Evolutionary conservation across 1,139 yeast genomes (phyloP), one percentile per base, ranked within the genome.

Genomic region (Candida sp.): DNA sequence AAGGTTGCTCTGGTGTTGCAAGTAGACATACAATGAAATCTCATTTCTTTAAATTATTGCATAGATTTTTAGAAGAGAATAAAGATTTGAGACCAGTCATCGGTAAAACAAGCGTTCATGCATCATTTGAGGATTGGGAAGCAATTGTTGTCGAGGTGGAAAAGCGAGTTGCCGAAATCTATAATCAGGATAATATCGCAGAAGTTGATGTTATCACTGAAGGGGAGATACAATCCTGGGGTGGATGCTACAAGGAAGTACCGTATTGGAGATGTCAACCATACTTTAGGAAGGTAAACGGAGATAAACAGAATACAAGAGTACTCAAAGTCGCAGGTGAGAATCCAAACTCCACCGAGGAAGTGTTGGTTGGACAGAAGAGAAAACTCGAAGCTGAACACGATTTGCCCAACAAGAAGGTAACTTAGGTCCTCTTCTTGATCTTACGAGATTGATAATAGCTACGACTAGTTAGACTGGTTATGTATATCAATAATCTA

Each of bases 201-300:
- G 67, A 67, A 33, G 43, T 69, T 21, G 96, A 87, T 54, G 64
- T 61, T 1, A 73, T 85, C 0, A 66, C 64, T 0, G 72, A 68
- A 12, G 89, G 91, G 0, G 77, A 71, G 22, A 38, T 60, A 2
- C 82, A 85, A 57, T 62, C 66, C 30, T 86, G 95, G 90, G 96
- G 96, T 42, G 96, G 95, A 1, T 55, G 74, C 19, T 93, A 93
- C 61, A 82, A 82, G 60, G 77, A 75, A 5, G 80, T 93, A n/a
- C 99, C 99, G 3, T 91, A 86, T 63, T 93, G 99, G 98, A 76
- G 99, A 54, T 83, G 96, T 51, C 99, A 93, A 64, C 99, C 99
- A 1, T 87, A 88, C 60, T 90, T 95, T 70, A 76, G 99, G 51
- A 82, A 84, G 6, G 95, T 88, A 1, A 77, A 87, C 59, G 97